A percentile compares a stretch with the other conserved stretches of the same genome.
Evolutionary conservation across 495 filamentous ascomycete genomes (phyloP).

Genomic region (Venustampulla echinocandica): DNA sequence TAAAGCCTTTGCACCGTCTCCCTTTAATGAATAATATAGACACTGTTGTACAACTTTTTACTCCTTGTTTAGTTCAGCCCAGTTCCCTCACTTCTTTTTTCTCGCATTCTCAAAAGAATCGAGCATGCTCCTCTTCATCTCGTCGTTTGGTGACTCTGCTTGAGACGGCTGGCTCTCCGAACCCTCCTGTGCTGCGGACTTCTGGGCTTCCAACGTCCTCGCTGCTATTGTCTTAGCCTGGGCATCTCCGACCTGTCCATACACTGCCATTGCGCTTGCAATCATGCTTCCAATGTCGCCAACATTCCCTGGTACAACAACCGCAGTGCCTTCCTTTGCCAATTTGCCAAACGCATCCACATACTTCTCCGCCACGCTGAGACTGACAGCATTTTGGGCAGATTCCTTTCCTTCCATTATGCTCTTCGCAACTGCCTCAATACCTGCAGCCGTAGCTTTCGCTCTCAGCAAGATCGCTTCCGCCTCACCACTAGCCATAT

Average conservation of each 20-base stretch:
- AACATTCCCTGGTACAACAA: conserved; percentile 93
- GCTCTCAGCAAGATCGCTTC: conserved; percentile 85
- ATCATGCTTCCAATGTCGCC: conserved; percentile 98
- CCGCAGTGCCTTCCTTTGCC: conserved; percentile 86
- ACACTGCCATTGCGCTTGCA: conserved; percentile 88
- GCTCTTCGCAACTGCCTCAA: conserved; percentile 69
- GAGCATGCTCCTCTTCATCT: conserved; percentile 42
- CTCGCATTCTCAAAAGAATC: conserved; percentile 45
- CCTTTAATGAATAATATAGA: background rate
- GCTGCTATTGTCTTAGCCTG: conserved; percentile 64
- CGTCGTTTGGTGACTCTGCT: conserved; percentile 25
- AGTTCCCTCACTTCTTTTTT: conserved; percentile 31
- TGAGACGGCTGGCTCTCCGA: conserved; percentile 18
- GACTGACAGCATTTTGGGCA: conserved; percentile 72
- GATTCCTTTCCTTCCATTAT: conserved; percentile 61
- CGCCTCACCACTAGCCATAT: conserved; percentile 81
- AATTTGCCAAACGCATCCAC: conserved; percentile 90
- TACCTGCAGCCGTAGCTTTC: conserved; percentile 75
- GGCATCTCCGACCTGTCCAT: conserved; percentile 83
- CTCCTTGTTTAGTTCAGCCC: too few relatives aligned
- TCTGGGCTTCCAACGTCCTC: conserved; percentile 28
- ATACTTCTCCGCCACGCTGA: conserved; percentile 94
- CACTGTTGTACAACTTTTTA: conserved; percentile 28
- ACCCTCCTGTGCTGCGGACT: conserved; percentile 16
- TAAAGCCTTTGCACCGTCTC: background rate